Base-by-base conservation (phyloP, 768 basidiomycete species). In the Collybiopsis confluens region DNA sequence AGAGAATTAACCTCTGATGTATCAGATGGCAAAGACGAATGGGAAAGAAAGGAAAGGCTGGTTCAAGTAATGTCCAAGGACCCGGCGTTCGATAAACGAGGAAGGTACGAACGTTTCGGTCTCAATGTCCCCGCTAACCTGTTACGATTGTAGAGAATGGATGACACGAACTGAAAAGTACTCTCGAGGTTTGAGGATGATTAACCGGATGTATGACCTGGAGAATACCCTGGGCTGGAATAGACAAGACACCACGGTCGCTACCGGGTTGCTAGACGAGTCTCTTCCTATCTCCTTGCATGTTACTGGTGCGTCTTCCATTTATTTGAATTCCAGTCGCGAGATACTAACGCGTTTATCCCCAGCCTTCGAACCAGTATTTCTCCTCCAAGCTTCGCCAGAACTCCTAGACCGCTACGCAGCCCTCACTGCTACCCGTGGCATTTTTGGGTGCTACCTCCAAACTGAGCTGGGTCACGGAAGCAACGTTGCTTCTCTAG, bases 401-500 rank as follows among this genome's bases (percentile, higher is more conserved):
- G 70, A 73, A 11, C 71, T 89, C 20, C 54, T 84, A 13, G 68
- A 72, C 10, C 74, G 78, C 54, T 87, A 83, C 57, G 76, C 74
- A 7, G 64, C 63, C 4, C 71, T 85, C 11, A 73, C 81, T 13
- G 59, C 72, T 1, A 70, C 75, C 28, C 77, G 78, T 6, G 88
- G 79, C 1, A 83, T 90, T 57, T 65, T 88, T 3, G 88, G 85
- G 1, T 86, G 83, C 55, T 88, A 88, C 66, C 69, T 88, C 27
- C 86, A 91, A 62, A 90, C 88, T 0, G 88, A 91, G 60, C 81
- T 90, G 4, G 89, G 80, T 0, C 90, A 92, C 55, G 90, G 90
- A 16, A 82, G 83, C 1, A 88, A 88, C 59, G 85, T 92, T 2
- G 66, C 74, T 1, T 66, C 72, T 1, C 71, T 91, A 20, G 89